These are phyloP conservation scores for Alternaria solani DNA, from an alignment of 2,329 filamentous ascomycete species.

Conservation along the genomic window DNA sequence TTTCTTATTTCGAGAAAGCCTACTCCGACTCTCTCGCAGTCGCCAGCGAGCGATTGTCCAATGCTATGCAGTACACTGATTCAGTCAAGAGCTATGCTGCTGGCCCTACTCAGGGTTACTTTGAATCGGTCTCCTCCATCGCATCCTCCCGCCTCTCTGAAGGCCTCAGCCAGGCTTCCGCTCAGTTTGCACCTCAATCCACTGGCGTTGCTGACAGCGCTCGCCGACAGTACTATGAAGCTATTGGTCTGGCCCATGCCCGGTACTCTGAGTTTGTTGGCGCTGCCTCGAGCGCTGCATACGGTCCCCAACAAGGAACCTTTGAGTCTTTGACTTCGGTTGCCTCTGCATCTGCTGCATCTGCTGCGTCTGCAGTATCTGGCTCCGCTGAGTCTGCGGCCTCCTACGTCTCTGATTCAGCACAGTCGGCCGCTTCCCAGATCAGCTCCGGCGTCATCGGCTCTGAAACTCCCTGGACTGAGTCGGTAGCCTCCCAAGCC, in stretches of 20 bases:
- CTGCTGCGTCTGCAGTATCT: conserved; percentile 54
- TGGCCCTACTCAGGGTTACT: conserved; percentile 56
- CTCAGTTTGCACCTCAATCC: conserved; percentile 72
- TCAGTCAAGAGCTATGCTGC: conserved; percentile 52
- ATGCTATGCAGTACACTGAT: conserved; percentile 59
- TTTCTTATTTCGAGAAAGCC: conserved; percentile 72
- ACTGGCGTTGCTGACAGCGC: conserved; percentile 67
- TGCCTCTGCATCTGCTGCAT: conserved; percentile 51
- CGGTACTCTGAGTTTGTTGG: conserved; percentile 78
- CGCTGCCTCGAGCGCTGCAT: conserved; percentile 74
- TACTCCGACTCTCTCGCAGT: conserved; percentile 71
- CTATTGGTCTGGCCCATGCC: conserved; percentile 78
- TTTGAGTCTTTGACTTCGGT: conserved; percentile 47
- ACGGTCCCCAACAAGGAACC: conserved; percentile 55
- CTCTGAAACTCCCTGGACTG: conserved; percentile 59
- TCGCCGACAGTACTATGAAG: conserved; percentile 77
- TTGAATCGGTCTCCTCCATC: conserved; percentile 69
- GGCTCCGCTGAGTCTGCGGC: conserved; percentile 61
- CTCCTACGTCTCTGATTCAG: conserved; percentile 45
- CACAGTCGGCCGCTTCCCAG: conserved; percentile 54
- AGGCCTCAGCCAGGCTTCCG: conserved; percentile 73
- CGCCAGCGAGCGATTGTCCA: conserved; percentile 67
- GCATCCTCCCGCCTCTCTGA: conserved; percentile 75
- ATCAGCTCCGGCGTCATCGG: conserved; percentile 58
- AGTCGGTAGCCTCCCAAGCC: conserved; percentile 64